These are phyloP conservation scores for Thelephora terrestris DNA, from an alignment of 1,284 basidiomycete species.

Conservation along the genomic window DNA sequence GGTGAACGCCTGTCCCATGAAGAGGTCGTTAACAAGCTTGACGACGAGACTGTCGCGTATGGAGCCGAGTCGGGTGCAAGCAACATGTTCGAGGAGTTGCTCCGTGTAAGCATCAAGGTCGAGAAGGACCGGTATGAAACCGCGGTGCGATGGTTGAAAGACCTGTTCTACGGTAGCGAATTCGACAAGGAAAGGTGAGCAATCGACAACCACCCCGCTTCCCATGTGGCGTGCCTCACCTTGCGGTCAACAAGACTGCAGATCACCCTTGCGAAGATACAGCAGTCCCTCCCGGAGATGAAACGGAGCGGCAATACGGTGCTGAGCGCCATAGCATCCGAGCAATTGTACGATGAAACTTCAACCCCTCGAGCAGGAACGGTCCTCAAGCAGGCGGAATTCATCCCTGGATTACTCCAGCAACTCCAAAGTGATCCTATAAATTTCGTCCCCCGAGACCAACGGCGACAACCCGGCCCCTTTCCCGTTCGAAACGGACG, in stretches of 20 bases:
- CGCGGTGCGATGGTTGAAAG: slow-evolving; percentile 82
- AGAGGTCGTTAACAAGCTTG: slow-evolving; percentile 84
- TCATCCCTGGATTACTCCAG: slow-evolving; percentile 69
- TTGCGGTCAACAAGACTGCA: slow-evolving; percentile 48
- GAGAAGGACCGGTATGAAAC: slow-evolving; percentile 74
- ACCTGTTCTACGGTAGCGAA: slow-evolving; percentile 75
- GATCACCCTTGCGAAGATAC: slow-evolving; percentile 81
- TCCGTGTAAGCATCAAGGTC: slow-evolving; percentile 78
- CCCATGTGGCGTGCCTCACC: slow-evolving; percentile 4
- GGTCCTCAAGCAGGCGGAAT: slow-evolving; percentile 69
- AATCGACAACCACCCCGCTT: neutral
- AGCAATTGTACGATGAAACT: slow-evolving; percentile 59
- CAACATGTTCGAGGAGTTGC: slow-evolving; percentile 63
- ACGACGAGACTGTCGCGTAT: slow-evolving; percentile 88
- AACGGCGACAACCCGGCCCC: no score
- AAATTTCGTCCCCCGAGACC: no score
- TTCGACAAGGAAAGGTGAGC: slow-evolving; percentile 79
- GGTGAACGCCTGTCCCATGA: slow-evolving; percentile 77
- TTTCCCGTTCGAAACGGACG: no score
- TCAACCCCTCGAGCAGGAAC: slow-evolving; percentile 70
- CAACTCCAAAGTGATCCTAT: slow-evolving; percentile 68
- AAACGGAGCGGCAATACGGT: slow-evolving; percentile 88
- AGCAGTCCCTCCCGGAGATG: slow-evolving; percentile 87
- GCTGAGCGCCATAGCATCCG: slow-evolving; percentile 61
- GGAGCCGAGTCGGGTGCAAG: slow-evolving; percentile 66